A percentile compares a stretch with the other conserved stretches of the same genome.
Conservation (phyloP, 805 yeast genomes). For the Blastobotrys americana region DNA sequence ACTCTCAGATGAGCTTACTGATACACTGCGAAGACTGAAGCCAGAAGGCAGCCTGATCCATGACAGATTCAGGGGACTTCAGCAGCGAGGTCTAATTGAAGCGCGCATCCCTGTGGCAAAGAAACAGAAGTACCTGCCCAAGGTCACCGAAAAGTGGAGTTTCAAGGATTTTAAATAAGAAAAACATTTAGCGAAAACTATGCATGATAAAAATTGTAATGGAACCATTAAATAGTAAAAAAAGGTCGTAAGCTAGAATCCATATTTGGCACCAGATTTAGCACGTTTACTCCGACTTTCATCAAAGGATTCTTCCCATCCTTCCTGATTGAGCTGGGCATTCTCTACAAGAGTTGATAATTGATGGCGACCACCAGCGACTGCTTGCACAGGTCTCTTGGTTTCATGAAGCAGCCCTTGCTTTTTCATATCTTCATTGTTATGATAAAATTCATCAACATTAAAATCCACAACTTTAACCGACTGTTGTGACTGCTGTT, state of each 20-base stretch:
- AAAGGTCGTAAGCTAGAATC: slow-evolving; percentile 18
- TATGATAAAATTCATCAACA: slow-evolving; percentile 34
- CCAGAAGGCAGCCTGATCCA: slow-evolving; percentile 86
- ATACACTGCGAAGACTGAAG: slow-evolving; percentile 71
- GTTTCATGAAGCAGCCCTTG: slow-evolving; percentile 31
- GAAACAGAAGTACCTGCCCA: slow-evolving; percentile 60
- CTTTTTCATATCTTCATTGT: slow-evolving; percentile 28
- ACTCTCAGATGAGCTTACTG: slow-evolving; percentile 80
- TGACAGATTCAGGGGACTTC: slow-evolving; percentile 75
- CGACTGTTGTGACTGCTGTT: not conserved
- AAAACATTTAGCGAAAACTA: not conserved
- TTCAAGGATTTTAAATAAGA: slow-evolving; percentile 62
- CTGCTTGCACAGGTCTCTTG: slow-evolving; percentile 25
- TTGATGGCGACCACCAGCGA: slow-evolving; percentile 32
- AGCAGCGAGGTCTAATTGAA: slow-evolving; percentile 81
- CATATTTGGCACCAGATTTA: slow-evolving; percentile 27
- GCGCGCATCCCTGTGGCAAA: slow-evolving; percentile 65
- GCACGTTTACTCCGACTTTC: slow-evolving; percentile 21
- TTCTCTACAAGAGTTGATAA: slow-evolving; percentile 25
- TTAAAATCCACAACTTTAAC: slow-evolving; percentile 32
- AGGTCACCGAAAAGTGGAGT: slow-evolving; percentile 86
- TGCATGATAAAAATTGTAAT: slow-evolving; percentile 1
- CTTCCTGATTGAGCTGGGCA: slow-evolving; percentile 29
- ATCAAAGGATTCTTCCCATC: slow-evolving; percentile 28
- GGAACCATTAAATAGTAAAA: not conserved